phyloP scores from a whole-genome alignment of 495 filamentous ascomycete genomes.

The Monascus purpureus region DNA sequence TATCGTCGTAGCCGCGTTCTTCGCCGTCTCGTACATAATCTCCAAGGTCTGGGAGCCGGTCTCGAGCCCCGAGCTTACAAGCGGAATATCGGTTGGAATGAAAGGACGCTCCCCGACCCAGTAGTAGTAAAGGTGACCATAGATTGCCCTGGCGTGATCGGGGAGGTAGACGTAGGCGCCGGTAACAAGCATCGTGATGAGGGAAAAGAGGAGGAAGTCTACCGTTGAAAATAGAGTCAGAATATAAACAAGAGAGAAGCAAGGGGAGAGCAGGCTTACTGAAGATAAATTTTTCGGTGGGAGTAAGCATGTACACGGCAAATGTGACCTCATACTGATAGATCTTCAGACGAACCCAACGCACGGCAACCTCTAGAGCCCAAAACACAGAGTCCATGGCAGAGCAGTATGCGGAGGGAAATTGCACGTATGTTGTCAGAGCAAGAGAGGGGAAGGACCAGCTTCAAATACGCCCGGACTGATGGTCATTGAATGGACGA shows the following conservation, averaged over 20 bases:
- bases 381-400: slow-evolving; percentile 21
- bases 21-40: slow-evolving; percentile 29
- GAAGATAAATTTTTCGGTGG: slow-evolving; percentile 74
- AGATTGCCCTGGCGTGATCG: slow-evolving; percentile 66
- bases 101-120: slow-evolving; percentile 58
- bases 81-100: slow-evolving; percentile 19
- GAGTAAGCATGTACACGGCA: slow-evolving; percentile 74
- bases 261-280: slow-evolving; percentile 36
- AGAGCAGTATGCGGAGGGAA: no score
- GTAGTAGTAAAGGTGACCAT: slow-evolving; percentile 84
- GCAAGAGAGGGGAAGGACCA: no score
- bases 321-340: slow-evolving; percentile 84
- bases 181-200: slow-evolving; percentile 70
- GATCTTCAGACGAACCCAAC: slow-evolving; percentile 61
- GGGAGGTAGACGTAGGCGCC: slow-evolving; percentile 85
- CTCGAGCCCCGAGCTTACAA: slow-evolving; percentile 26
- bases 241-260: neutral
- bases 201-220: slow-evolving; percentile 88
- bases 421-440: no score
- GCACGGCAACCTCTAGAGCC: slow-evolving; percentile 32
- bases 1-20: slow-evolving; percentile 22
- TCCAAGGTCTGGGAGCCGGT: slow-evolving; percentile 20
- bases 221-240: slow-evolving; percentile 1
- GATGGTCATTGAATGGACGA: neutral
- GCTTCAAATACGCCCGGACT: neutral